These are phyloP conservation scores for Symbiodinium natans DNA, from an alignment of 73 alveolate genomes.

Conservation along the genomic window DNA sequence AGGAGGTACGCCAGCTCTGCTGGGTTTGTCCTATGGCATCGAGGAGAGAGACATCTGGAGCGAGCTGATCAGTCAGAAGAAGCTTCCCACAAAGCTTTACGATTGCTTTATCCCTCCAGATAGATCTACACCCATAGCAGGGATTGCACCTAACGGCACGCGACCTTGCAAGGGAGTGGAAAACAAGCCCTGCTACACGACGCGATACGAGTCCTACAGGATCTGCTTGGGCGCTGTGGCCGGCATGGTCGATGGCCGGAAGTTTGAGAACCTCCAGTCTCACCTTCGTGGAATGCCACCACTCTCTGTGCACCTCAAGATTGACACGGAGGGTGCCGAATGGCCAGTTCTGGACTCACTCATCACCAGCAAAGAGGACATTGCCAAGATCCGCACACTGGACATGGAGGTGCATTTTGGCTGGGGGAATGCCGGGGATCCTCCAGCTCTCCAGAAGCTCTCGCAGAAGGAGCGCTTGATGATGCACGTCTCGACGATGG, in stretches of 20 bases:
- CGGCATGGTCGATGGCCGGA: background rate
- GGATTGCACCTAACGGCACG: slow-evolving; percentile 83
- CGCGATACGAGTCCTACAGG: slow-evolving; percentile 85
- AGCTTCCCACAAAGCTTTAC: slow-evolving; percentile 29
- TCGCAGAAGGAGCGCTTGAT: background rate
- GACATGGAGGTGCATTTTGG: slow-evolving; percentile 10
- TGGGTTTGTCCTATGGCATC: slow-evolving; percentile 48
- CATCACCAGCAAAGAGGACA: background rate
- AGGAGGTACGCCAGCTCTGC: no score
- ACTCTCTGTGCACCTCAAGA: background rate
- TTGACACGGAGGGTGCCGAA: background rate
- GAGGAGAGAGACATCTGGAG: slow-evolving; percentile 80
- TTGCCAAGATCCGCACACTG: background rate
- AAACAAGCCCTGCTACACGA: background rate
- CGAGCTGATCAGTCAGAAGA: slow-evolving; percentile 60
- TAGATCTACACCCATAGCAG: slow-evolving; percentile 50
- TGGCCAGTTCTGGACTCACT: background rate
- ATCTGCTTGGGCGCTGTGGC: background rate
- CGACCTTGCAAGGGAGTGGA: slow-evolving; percentile 29
- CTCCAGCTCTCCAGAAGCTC: background rate
- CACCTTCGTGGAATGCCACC: background rate
- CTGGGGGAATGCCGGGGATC: background rate
- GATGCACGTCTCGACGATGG: background rate
- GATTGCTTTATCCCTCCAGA: slow-evolving; percentile 65
- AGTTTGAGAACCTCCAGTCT: background rate